Evolutionary conservation across 129 eudicot genomes (phyloP), one percentile per base, ranked within the genome.

Genomic region (Pulicaria dysenterica): DNA sequence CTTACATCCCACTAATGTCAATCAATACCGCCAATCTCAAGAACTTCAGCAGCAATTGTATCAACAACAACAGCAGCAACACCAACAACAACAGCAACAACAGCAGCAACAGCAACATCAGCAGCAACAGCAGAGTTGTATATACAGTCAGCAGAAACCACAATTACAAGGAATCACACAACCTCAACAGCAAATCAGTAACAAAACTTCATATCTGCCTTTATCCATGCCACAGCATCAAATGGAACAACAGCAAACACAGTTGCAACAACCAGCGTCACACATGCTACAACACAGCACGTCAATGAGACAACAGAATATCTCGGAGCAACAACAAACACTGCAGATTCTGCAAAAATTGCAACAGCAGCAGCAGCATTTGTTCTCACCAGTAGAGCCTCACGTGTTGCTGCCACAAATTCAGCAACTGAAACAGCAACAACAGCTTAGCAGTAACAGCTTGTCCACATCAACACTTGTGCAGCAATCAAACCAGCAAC

Each of bases 241-340:
- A 45, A 24, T 73, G 11, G 94, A 89, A 74, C 96, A 88, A 54
- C 86, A 88, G 58, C 89, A 89, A 53, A 50, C 70, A 19, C 87
- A 68, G 44, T 40, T 66, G 70, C 86, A 88, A 66, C 87, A 89
- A 57, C 39, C 46, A 19, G 38, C 46, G 19, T 65, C 71, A 46
- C 56, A 85, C 15, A 58, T 78, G 45, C 72, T 83, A 75, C 95
- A 85, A 80, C 88, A 78, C 38, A 78, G 67, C 73, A 58, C 80
- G 44, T 75, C 78, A 8, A 88, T 81, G 76, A 76, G 84, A 72
- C 85, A 80, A 43, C 88, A 82, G 46, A 70, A 70, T 75, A 59
- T 85, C 43, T 72, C 95, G 14, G 97, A 91, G 45, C 95, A 86
- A 65, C 97, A 91, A 69, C 79, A 83, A 56, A 84, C 86, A 67